A percentile compares a stretch with the other conserved stretches of the same genome.
Conservation (phyloP, 768 basidiomycete genomes). For the Royoungia palumana region DNA sequence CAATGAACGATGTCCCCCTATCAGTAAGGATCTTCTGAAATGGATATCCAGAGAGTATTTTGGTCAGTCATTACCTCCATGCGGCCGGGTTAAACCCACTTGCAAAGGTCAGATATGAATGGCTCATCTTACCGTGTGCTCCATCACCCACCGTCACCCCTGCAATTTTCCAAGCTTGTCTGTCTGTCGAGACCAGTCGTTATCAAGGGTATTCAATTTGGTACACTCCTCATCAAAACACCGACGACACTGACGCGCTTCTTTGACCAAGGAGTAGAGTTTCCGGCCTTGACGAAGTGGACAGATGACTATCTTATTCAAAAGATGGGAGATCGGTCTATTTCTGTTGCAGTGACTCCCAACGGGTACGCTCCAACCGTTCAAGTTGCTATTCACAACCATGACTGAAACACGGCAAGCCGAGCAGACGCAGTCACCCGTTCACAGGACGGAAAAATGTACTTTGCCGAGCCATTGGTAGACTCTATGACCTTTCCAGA, state of each 20-base stretch:
- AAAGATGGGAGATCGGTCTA: slow-evolving; percentile 48
- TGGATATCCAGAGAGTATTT: slow-evolving; percentile 41
- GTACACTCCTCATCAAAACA: background rate
- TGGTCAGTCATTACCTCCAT: slow-evolving; percentile 15
- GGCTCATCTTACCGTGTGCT: slow-evolving; percentile 49
- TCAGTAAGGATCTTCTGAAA: slow-evolving; percentile 19
- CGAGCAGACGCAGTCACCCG: slow-evolving; percentile 71
- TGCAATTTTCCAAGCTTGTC: slow-evolving; percentile 68
- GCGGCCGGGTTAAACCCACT: background rate
- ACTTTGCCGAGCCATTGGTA: slow-evolving; percentile 73
- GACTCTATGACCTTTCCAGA: slow-evolving; percentile 64
- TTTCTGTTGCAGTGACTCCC: slow-evolving; percentile 81
- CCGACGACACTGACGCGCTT: background rate
- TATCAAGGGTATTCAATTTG: slow-evolving; percentile 53
- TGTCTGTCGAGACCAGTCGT: slow-evolving; percentile 70
- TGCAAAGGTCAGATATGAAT: slow-evolving; percentile 49
- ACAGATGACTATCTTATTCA: slow-evolving; percentile 56
- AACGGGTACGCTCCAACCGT: slow-evolving; percentile 56
- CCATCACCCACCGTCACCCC: slow-evolving; percentile 53
- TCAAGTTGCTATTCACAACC: background rate
- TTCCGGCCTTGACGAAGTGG: slow-evolving; percentile 58
- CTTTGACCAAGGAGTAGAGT: slow-evolving; percentile 40
- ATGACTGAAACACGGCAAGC: slow-evolving; percentile 36
- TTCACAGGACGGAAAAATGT: slow-evolving; percentile 50
- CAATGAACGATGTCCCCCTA: slow-evolving; percentile 9